phyloP scores from a whole-genome alignment of 2,329 filamentous ascomycete species.

The Aspergillus glaucus region DNA sequence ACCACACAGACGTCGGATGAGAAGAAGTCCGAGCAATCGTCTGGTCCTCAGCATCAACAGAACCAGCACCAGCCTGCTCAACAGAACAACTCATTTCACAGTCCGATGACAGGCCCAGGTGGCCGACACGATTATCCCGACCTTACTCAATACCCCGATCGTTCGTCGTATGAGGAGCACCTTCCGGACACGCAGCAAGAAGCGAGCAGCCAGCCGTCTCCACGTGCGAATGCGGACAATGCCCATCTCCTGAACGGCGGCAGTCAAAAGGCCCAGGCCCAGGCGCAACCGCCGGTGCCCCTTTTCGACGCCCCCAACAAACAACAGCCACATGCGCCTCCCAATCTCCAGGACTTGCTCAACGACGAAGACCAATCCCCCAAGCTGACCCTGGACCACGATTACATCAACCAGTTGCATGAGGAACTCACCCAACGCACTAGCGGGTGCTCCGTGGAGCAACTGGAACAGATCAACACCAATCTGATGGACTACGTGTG shows the following conservation, averaged over 20 bases:
- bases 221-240: slow-evolving; percentile 24
- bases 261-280: slow-evolving; percentile 33
- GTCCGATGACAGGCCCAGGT: slow-evolving; percentile 40
- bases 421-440: slow-evolving; percentile 60
- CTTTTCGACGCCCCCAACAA: slow-evolving; percentile 32
- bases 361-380: slow-evolving; percentile 25
- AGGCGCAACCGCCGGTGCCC: slow-evolving; percentile 33
- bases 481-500: slow-evolving; percentile 87
- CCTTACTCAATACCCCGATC: slow-evolving; percentile 43
- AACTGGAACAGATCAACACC: slow-evolving; percentile 88
- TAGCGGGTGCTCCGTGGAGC: slow-evolving; percentile 78
- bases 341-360: slow-evolving; percentile 27
- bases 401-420: slow-evolving; percentile 54
- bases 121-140: slow-evolving; percentile 47
- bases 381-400: slow-evolving; percentile 40
- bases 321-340: slow-evolving; percentile 16
- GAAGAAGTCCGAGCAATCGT: slow-evolving; percentile 66
- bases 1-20: slow-evolving; percentile 83
- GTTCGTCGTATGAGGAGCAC: slow-evolving; percentile 53
- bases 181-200: slow-evolving; percentile 59
- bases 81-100: slow-evolving; percentile 48
- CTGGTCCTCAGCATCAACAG: slow-evolving; percentile 56
- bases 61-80: not conserved
- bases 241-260: slow-evolving; percentile 23
- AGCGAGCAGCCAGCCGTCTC: slow-evolving; percentile 28